Evolutionary conservation across 768 basidiomycete genomes (phyloP).

Genomic region (Pilatotrama ljubarskyi): DNA sequence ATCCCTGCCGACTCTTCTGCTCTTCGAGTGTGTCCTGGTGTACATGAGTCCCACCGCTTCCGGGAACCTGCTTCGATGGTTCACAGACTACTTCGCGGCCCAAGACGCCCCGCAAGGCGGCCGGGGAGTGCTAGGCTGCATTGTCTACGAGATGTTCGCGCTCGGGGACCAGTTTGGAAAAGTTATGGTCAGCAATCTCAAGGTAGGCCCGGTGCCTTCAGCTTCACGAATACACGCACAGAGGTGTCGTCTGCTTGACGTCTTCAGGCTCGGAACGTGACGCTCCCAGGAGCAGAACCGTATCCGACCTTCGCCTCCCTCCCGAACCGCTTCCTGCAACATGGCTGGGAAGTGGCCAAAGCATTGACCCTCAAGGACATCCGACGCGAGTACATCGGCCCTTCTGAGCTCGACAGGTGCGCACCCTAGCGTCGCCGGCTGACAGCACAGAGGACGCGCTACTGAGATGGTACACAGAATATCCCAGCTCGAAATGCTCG

Average conservation of each 20-base stretch:
- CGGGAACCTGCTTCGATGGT: slow-evolving; percentile 68
- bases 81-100: slow-evolving; percentile 52
- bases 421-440: slow-evolving; percentile 9
- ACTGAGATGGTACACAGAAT: slow-evolving; percentile 48
- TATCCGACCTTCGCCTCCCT: slow-evolving; percentile 61
- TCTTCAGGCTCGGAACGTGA: slow-evolving; percentile 65
- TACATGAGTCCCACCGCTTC: slow-evolving; percentile 74
- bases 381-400: slow-evolving; percentile 47
- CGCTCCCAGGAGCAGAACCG: slow-evolving; percentile 69
- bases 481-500: slow-evolving; percentile 79
- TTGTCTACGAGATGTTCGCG: slow-evolving; percentile 94
- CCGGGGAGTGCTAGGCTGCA: slow-evolving; percentile 44
- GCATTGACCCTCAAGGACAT: slow-evolving; percentile 74
- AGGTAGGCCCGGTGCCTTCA: slow-evolving; percentile 43
- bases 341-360: slow-evolving; percentile 53
- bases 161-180: slow-evolving; percentile 86
- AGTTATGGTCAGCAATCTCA: slow-evolving; percentile 88
- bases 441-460: not conserved
- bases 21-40: slow-evolving; percentile 92
- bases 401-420: slow-evolving; percentile 59
- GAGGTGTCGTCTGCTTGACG: not conserved
- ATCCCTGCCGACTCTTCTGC: slow-evolving; percentile 71
- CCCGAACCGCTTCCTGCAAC: slow-evolving; percentile 54
- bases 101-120: slow-evolving; percentile 14
- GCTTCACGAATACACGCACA: not conserved